These are phyloP conservation scores for Corinectria fuckeliana DNA, from an alignment of 2,329 filamentous ascomycete genomes.

Conservation along the genomic window DNA sequence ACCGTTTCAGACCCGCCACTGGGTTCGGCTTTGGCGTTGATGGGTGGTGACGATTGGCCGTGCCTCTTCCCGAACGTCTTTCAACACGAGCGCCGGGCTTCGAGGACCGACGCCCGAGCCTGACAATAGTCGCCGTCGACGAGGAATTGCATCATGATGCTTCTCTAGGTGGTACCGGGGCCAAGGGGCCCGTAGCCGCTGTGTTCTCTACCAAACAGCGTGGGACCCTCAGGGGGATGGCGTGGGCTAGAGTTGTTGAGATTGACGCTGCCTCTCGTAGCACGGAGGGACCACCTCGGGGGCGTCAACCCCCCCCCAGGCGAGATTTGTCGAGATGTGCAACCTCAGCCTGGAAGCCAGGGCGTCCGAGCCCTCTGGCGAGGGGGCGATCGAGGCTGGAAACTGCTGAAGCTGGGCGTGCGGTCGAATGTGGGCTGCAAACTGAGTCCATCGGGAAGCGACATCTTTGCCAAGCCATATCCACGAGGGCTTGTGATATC, in stretches of 20 bases:
- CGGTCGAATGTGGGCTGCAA: slow-evolving; percentile 21
- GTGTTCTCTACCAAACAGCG: slow-evolving; percentile 11
- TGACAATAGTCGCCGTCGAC: slow-evolving; percentile 14
- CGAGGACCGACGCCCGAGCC: slow-evolving; percentile 21
- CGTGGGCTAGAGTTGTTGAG: slow-evolving; percentile 11
- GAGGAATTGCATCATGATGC: slow-evolving; percentile 28
- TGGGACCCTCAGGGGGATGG: background rate
- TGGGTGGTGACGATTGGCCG: slow-evolving; percentile 21
- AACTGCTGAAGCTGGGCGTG: too few species aligned
- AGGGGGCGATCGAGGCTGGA: slow-evolving; percentile 12
- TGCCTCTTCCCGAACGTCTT: slow-evolving; percentile 21
- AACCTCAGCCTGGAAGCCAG: slow-evolving; percentile 13
- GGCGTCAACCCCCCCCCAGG: slow-evolving; percentile 26
- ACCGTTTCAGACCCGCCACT: slow-evolving; percentile 29
- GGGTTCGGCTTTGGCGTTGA: slow-evolving; percentile 23
- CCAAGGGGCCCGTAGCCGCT: slow-evolving; percentile 16
- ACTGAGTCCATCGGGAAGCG: slow-evolving; percentile 30
- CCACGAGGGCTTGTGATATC: slow-evolving; percentile 34
- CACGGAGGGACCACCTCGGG: slow-evolving; percentile 26
- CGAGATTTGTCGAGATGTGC: slow-evolving; percentile 34
- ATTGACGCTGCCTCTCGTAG: slow-evolving; percentile 26
- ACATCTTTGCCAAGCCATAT: slow-evolving; percentile 28
- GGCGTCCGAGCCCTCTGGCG: slow-evolving; percentile 10
- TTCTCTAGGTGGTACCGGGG: slow-evolving; percentile 29
- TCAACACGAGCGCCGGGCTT: slow-evolving; percentile 28